Conservation (phyloP, 2,329 filamentous ascomycete species). For the Ceratocystis albifundus region DNA sequence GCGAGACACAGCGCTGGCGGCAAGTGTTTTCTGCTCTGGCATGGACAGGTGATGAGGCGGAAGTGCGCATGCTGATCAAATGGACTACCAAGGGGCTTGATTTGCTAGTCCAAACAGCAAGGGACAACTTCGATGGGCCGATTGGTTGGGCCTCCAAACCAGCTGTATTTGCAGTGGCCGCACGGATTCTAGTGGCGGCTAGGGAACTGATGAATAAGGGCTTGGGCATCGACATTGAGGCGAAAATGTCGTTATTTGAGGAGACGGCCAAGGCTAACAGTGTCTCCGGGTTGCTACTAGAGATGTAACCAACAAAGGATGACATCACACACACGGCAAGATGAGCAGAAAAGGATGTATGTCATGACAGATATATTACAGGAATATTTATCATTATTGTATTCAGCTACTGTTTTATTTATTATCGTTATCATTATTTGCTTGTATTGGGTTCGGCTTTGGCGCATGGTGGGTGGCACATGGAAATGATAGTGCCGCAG, state of each 20-base stretch:
- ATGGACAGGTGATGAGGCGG: slow-evolving; percentile 24
- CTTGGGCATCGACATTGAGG: slow-evolving; percentile 23
- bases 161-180: slow-evolving; percentile 52
- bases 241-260: slow-evolving; percentile 20
- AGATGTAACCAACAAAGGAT: slow-evolving; percentile 19
- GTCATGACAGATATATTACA: slow-evolving; percentile 4
- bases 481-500: neutral
- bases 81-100: slow-evolving; percentile 45
- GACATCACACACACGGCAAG: neutral
- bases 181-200: slow-evolving; percentile 36
- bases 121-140: slow-evolving; percentile 42
- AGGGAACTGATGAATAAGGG: slow-evolving; percentile 29
- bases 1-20: slow-evolving; percentile 61
- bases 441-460: neutral
- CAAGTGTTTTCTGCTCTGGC: slow-evolving; percentile 34
- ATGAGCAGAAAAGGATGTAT: neutral
- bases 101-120: slow-evolving; percentile 23
- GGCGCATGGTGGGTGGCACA: neutral
- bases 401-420: no score
- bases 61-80: slow-evolving; percentile 26
- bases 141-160: slow-evolving; percentile 62
- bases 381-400: neutral
- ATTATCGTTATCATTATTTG: no score
- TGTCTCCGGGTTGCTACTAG: slow-evolving; percentile 24
- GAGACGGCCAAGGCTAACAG: slow-evolving; percentile 17